Evolutionary conservation across 2,329 filamentous ascomycete species (phyloP).

Genomic region (Curvularia hawaiiensis): DNA sequence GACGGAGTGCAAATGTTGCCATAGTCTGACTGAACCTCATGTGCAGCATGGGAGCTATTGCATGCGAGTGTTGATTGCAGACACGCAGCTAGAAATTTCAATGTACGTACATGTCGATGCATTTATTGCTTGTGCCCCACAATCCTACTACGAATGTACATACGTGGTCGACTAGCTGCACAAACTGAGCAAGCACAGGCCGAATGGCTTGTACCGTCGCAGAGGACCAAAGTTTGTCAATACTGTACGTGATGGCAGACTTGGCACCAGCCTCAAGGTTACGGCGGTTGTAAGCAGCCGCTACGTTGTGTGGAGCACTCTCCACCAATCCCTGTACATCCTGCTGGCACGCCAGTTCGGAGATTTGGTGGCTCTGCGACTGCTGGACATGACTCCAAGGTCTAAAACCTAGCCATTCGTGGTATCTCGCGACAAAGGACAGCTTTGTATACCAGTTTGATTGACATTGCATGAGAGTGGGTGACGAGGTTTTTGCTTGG

Average conservation of each 20-base stretch:
- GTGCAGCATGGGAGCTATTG: not conserved
- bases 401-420: not conserved
- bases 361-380: slow-evolving; percentile 5
- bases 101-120: not conserved
- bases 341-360: slow-evolving; percentile 5
- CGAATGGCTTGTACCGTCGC: not conserved
- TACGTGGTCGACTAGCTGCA: not conserved
- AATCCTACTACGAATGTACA: slow-evolving; percentile 3
- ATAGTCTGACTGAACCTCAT: slow-evolving; percentile 1
- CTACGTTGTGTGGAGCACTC: slow-evolving; percentile 3
- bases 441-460: not conserved
- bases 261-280: slow-evolving; percentile 3
- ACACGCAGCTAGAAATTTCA: slow-evolving; percentile 1
- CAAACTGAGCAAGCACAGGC: not conserved
- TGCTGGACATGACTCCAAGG: slow-evolving; percentile 1
- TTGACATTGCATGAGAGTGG: not conserved
- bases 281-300: slow-evolving; percentile 14
- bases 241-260: slow-evolving; percentile 5
- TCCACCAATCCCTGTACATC: slow-evolving; percentile 3
- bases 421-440: not conserved
- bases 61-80: not conserved
- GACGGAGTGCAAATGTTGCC: not conserved
- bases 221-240: slow-evolving; percentile 3
- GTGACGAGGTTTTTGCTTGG: not conserved
- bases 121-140: slow-evolving; percentile 8